Base-by-base conservation (phyloP, 2,329 filamentous ascomycete species). In the Uncinocarpus reesii region DNA sequence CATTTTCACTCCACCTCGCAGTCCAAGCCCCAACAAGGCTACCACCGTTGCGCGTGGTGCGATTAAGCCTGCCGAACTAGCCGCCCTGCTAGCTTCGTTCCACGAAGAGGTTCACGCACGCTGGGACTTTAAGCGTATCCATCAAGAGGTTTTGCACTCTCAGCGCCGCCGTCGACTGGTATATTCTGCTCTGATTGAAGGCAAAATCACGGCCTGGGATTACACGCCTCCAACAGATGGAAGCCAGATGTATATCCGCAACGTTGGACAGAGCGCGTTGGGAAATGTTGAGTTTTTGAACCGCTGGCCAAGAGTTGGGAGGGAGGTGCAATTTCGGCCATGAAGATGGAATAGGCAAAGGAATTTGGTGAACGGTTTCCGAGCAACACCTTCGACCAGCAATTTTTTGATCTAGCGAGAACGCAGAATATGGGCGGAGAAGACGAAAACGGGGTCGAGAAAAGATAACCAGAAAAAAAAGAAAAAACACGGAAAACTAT, bases 41-140 rank as follows among this genome's bases (percentile, higher is more conserved):
- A 48, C 62, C 1, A 52, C 60, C n/a, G 47, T 58, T n/a, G 55
- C 67, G 2, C 56, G 61, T 2, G 56, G 62, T 15, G 61, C 63
- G 31, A 56, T 54, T 13, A 49, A 48, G 8, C 42, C 35, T 13
- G 69, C 69, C 6, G 62, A 68, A n/a, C 60, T 65, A 1, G 53
- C 50, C 56, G 65, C 63, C 6, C 67, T 77, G 8, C 74, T 86
- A 38, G 69, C 76, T 7, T 78, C 77, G 38, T 95, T 94, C 61
- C 74, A 83, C 45, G 71, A 75, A 4, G 88, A 95, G 69, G 84
- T 84, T 3, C 72, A 74, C 48, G 71, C 73, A 13, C 83, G 83
- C 57, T 95, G 89, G 89, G 78, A 95, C 61, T 83, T 95, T 62
- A 74, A 83, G 35, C 70, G 72, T 53, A 90, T 95, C 58, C 88